Base-by-base conservation (phyloP, 2,329 filamentous ascomycete species). In the Curvularia hawaiiensis region DNA sequence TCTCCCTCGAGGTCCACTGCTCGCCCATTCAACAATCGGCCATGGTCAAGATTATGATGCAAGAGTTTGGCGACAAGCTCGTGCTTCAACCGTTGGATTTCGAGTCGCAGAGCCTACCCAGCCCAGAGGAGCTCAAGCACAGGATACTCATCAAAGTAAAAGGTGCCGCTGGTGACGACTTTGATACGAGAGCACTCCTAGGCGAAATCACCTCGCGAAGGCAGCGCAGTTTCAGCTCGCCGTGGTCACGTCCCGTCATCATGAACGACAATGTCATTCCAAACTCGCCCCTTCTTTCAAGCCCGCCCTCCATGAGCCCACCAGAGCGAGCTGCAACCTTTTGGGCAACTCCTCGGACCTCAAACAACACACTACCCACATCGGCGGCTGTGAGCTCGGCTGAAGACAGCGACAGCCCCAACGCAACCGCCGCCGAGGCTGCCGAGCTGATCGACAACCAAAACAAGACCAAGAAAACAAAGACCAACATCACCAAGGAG, bases 1-100 rank as follows among this genome's bases (percentile, higher is more conserved):
- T 99, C 61, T 98, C 95, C 0, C 88, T 99, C 14, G 95, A 99
- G 75, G 93, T 98, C 4, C 95, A 98, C 74, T 98, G 95, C 83
- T 90, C 86, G 65, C 80, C 88, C 2, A 81, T 87, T 12, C 95
- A 98, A 73, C 95, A 99, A 75, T 82, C 86, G 20, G 84, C 86
- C 44, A 98, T 99, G 95, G 90, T 92, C 22, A 87, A 90, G 59
- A 95, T 91, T 62, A 96, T 98, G 85, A 89, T 88, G 70, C 88
- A 90, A 30, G 86, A 90, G 10, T 96, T 97, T 74, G 90, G 90
- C 28, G 80, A 88, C n/a, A 87, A 88, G 64, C 84, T 99, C 44
- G 82, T 98, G 12, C 85, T 88, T 0, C 86, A 92, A 66, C 90
- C 92, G 0, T 76, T 97, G 18, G 85, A 91, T 59, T 82, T 85